Base-by-base conservation (phyloP, 495 filamentous ascomycete genomes). In the Sordaria brevicollis region DNA sequence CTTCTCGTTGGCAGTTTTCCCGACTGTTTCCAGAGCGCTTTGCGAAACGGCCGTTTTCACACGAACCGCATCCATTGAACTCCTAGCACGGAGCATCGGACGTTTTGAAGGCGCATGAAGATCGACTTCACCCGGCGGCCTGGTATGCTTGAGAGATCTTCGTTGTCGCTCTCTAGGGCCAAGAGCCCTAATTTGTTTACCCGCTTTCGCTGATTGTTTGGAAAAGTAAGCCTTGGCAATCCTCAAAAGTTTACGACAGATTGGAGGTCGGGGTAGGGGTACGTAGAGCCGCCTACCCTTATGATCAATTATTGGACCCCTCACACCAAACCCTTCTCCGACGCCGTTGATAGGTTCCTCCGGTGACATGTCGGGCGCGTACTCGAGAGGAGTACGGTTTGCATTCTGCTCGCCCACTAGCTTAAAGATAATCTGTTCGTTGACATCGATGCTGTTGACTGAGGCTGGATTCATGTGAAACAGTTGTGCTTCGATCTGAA, bases 391-490 rank as follows among this genome's bases (percentile, higher is more conserved):
- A 62, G 49, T 17, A 3, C 5, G 49, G 2, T 31, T 62, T 62
- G 49, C 25, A 31, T 7, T 3, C 13, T 6, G 49, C 25, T 62
- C 5, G 49, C 49, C 25, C 17, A 75, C 75, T 49, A 81, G 73
- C 38, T 76, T 74, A n/a, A 81, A 70, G 21, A 85, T 82, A 10
- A 75, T 76, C 29, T 78, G 74, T 67, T 86, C 83, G 67, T 87
- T 81, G 11, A 86, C 81, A 21, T 82, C 74, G 21, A 82, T 78
- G 49, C 76, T 81, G 62, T 73, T 78, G 7, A 70, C 49, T 6
- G 73, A 73, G 25, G 79, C 71, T 3, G 67, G 67, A 35, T 79
- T 74, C 1, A 67, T 71, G 34, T 73, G 72, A 11, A 76, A 39
- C 2, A 69, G 54, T n/a, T 72, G 73, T 1, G 76, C 72, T 17